Percentiles rank a stretch among this genome's conserved stretches.
These are phyloP conservation scores for Aspergillus spinulosporus DNA, from an alignment of 2,329 filamentous ascomycete species.

Conservation along the genomic window DNA sequence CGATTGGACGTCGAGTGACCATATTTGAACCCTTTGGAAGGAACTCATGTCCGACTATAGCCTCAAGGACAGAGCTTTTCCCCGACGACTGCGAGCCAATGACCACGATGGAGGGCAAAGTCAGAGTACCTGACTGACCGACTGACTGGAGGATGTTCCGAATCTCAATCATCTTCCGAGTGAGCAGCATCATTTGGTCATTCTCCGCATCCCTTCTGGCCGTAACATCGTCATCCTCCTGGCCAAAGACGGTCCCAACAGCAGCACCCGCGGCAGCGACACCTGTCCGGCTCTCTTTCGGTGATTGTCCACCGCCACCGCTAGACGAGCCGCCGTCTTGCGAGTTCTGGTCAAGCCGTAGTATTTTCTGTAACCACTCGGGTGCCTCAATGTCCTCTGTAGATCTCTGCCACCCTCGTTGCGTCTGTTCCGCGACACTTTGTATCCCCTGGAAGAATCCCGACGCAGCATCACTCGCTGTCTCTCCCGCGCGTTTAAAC, in stretches of 20 bases:
- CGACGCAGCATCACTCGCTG: constrained; percentile 67
- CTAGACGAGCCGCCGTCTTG: constrained; percentile 45
- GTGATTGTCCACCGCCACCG: constrained; percentile 46
- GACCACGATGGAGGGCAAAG: constrained; percentile 95
- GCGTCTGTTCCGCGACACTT: constrained; percentile 75
- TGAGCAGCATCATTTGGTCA: constrained; percentile 99
- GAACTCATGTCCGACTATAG: constrained; percentile 97
- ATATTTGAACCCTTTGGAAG: constrained; percentile 97
- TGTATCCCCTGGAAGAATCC: constrained; percentile 70
- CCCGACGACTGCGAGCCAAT: constrained; percentile 98
- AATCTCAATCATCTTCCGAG: constrained; percentile 99
- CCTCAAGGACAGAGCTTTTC: constrained; percentile 95
- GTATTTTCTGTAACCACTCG: constrained; percentile 77
- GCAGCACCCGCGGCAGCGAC: constrained; percentile 67
- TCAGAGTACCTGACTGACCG: constrained; percentile 84
- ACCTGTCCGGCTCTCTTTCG: constrained; percentile 56
- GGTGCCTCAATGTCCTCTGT: constrained; percentile 72
- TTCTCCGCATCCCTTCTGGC: constrained; percentile 72
- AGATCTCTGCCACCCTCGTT: constrained; percentile 77
- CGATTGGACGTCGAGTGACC: constrained; percentile 94
- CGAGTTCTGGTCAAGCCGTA: constrained; percentile 62
- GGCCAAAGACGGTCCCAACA: constrained; percentile 75
- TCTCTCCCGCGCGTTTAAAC: constrained; percentile 70
- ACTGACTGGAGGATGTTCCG: constrained; percentile 86
- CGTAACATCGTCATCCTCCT: constrained; percentile 67